Base-by-base conservation (phyloP, 2,329 filamentous ascomycete genomes). In the Ceratocystis ficicola region DNA sequence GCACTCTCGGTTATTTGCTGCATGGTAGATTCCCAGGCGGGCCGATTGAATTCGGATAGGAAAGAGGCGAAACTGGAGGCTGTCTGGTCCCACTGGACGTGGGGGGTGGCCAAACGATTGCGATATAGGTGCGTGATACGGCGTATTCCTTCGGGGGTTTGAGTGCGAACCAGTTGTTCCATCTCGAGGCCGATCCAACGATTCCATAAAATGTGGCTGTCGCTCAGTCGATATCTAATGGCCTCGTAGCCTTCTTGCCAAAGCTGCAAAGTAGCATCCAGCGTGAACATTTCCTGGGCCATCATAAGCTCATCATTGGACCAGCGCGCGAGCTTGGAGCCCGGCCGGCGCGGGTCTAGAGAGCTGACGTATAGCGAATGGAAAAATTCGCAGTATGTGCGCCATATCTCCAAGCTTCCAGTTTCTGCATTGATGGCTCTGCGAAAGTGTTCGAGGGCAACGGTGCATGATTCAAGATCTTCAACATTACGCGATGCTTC, bases 131-230 rank as follows among this genome's bases (percentile, higher is more conserved):
- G 81, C 32, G 84, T 85, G 70, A 93, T 82, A 71, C 83, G 83
- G 68, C 83, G 80, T 17, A 89, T 78, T 73, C 82, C 78, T 72
- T 83, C 76, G 71, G 80, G 72, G 70, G 83, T 81, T 70, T 77
- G 74, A 64, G 81, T 77, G 76, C 78, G 78, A 30, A 78, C 80
- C 22, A 92, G 80, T 69, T 88, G 82, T 69, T 88, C 83, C 73
- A 87, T 79, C 73, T 91, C 81, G 60, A 90, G 81, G 65, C 86
- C 83, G 55, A 90, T 80, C 81, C 88, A 93, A 69, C 86, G 84
- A 72, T 92, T 83, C 89, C 89, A 95, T 10, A 94, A 80, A 66
- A 85, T 75, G 72, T 91, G 86, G 72, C 89, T 93, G 73, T 91
- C 88, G 72, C 83, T 83, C 67, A 94, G 77, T 68, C 88, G 86